Base-by-base conservation (phyloP, 208 protist species). In the Polymyxa betae region DNA sequence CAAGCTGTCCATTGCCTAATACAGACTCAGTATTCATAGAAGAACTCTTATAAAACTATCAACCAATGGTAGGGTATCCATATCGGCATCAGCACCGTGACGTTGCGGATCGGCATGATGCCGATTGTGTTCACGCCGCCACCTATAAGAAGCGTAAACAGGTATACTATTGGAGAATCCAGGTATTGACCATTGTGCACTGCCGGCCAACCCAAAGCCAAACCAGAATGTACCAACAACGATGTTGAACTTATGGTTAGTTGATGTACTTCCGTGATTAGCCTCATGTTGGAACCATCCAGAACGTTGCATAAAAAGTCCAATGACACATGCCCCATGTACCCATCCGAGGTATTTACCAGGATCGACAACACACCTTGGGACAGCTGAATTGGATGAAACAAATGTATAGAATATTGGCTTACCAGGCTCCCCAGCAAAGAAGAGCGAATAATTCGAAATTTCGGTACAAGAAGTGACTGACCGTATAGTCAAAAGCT, bases 31-130 rank as follows among this genome's bases (percentile, higher is more conserved):
- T 29, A 60, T 29, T 29, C 49, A 29, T 60, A 60, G 5, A 60
- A 29, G 24, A 5, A 29, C 5, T 24, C 5, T 29, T 5, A 60
- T 24, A 29, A 24, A 29, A 60, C 12, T 60, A 5, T 24, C 24
- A 5, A 60, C 49, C n/a, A 82, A 43, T 43, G 72, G 72, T 20
- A 82, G 72, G 35, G n/a, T 35, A 43, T 82, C 72, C 72, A 82
- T 82, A n/a, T 82, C 72, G n/a, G 35, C 72, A 43, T 82, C 72
- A n/a, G 72, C 72, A 82, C 72, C 72, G 35, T 82, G 72, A 82
- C 72, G 72, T 43, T 82, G 72, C 72, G 72, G 72, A 35, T 82
- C 72, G 72, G 72, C 72, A 82, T 82, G 72, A 43, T 82, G 72
- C 10, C 72, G 72, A 82, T 82, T 82, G 72, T 82, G 72, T n/a